Evolutionary conservation across 2,329 filamentous ascomycete genomes (phyloP).

Genomic region (Neonectria magnoliae): DNA sequence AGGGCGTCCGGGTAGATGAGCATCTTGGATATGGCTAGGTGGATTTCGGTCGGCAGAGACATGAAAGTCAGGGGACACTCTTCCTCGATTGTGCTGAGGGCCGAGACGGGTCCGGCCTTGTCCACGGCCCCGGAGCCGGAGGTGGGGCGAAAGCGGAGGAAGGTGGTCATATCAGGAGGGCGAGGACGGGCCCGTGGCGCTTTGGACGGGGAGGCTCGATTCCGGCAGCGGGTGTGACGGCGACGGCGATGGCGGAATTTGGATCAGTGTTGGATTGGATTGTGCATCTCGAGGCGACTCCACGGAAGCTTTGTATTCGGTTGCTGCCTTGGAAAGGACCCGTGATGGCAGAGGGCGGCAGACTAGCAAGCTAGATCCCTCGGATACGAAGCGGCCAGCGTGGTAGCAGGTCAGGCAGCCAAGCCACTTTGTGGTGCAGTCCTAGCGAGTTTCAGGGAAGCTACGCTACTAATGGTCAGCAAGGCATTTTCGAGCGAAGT

Average conservation of each 20-base stretch:
- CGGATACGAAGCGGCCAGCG: constrained; percentile 32
- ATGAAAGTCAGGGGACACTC: constrained; percentile 46
- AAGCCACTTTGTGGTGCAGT: constrained; percentile 30
- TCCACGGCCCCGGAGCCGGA: constrained; percentile 26
- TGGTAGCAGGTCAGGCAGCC: constrained; percentile 34
- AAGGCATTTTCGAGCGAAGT: background rate
- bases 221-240: background rate
- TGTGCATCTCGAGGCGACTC: constrained; percentile 11
- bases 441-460: constrained; percentile 36
- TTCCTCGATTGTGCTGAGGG: background rate
- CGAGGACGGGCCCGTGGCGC: constrained; percentile 4
- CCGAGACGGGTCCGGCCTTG: constrained; percentile 11
- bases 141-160: constrained; percentile 39
- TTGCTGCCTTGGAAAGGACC: constrained; percentile 40
- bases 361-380: constrained; percentile 1
- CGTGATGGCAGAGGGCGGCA: constrained; percentile 21
- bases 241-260: background rate
- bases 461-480: constrained; percentile 11
- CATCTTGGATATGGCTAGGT: constrained; percentile 67
- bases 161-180: constrained; percentile 31
- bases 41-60: constrained; percentile 72
- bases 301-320: constrained; percentile 36
- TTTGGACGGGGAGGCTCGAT: background rate
- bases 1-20: constrained; percentile 77
- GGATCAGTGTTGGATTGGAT: constrained; percentile 1